phyloP scores from a whole-genome alignment of 2,329 filamentous ascomycete genomes.

The Hypoxylon sp. region DNA sequence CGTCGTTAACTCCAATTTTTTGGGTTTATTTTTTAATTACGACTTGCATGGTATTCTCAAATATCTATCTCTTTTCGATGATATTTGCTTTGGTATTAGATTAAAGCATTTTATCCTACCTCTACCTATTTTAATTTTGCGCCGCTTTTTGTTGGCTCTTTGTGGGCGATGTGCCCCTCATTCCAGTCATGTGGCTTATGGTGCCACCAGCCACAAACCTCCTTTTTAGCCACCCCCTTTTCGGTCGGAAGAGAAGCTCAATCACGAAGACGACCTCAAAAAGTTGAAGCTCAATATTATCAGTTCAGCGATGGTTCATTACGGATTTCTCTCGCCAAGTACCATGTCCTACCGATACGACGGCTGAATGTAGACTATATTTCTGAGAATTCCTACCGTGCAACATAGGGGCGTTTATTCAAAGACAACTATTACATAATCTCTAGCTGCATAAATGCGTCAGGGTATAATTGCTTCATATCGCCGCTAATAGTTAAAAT shows the following conservation, averaged over 20 bases:
- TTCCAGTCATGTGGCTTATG: neutral
- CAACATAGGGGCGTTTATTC: neutral
- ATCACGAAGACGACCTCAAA: neutral
- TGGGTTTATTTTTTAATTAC: constrained; percentile 12
- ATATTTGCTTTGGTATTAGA: too few species aligned
- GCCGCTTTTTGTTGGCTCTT: neutral
- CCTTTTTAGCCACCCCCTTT: neutral
- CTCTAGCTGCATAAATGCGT: neutral
- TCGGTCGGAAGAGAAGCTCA: neutral
- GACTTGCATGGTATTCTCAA: too few species aligned
- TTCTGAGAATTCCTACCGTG: neutral
- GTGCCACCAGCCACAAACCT: neutral
- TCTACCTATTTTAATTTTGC: neutral
- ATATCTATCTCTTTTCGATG: neutral
- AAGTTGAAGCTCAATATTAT: neutral
- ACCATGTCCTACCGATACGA: too few species aligned
- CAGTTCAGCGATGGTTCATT: neutral
- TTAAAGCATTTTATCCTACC: too few species aligned
- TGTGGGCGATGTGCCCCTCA: neutral
- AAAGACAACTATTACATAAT: neutral
- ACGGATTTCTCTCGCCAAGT: neutral
- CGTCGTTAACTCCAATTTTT: constrained; percentile 43
- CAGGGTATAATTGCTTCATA: neutral
- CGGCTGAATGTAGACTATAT: too few species aligned
- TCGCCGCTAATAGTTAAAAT: neutral